A percentile compares a stretch with the other conserved stretches of the same genome.
Conservation (phyloP, 2,329 filamentous ascomycete species). For the Dactylonectria estremocensis region DNA sequence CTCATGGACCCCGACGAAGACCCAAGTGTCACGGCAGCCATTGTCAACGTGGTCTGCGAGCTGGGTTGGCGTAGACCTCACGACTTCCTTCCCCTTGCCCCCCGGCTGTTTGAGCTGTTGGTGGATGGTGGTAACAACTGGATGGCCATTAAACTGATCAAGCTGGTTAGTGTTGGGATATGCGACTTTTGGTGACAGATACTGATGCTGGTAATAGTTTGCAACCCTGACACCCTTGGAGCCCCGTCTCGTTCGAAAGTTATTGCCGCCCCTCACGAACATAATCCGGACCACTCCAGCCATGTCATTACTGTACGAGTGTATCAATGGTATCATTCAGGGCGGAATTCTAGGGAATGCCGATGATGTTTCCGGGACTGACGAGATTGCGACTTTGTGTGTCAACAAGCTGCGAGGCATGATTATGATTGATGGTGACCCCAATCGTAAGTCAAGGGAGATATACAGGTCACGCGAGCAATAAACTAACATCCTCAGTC, state of each 20-base stretch:
- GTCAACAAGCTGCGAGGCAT: slow-evolving; percentile 94
- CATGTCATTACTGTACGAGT: slow-evolving; percentile 99
- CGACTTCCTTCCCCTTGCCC: slow-evolving; percentile 93
- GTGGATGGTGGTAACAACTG: slow-evolving; percentile 97
- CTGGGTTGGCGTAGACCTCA: slow-evolving; percentile 93
- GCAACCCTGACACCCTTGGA: slow-evolving; percentile 94
- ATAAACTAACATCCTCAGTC: slow-evolving; percentile 66
- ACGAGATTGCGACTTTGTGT: slow-evolving; percentile 93
- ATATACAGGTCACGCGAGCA: background rate
- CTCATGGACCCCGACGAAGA: slow-evolving; percentile 93
- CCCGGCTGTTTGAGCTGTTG: slow-evolving; percentile 90
- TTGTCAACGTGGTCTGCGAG: slow-evolving; percentile 97
- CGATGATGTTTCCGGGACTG: slow-evolving; percentile 84
- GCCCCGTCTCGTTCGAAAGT: slow-evolving; percentile 90
- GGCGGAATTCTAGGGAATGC: slow-evolving; percentile 91
- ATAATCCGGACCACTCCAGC: slow-evolving; percentile 95
- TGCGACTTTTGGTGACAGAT: background rate
- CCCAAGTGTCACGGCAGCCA: slow-evolving; percentile 92
- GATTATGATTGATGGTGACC: slow-evolving; percentile 93
- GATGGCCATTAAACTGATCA: slow-evolving; percentile 99
- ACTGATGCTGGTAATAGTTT: slow-evolving; percentile 73
- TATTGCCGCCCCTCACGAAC: slow-evolving; percentile 90
- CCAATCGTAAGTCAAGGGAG: slow-evolving; percentile 78
- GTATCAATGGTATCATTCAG: slow-evolving; percentile 98
- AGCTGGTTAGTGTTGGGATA: slow-evolving; percentile 74